phyloP scores from a whole-genome alignment of 192 early-diverging fungal species.

The Diversispora eburnea region DNA sequence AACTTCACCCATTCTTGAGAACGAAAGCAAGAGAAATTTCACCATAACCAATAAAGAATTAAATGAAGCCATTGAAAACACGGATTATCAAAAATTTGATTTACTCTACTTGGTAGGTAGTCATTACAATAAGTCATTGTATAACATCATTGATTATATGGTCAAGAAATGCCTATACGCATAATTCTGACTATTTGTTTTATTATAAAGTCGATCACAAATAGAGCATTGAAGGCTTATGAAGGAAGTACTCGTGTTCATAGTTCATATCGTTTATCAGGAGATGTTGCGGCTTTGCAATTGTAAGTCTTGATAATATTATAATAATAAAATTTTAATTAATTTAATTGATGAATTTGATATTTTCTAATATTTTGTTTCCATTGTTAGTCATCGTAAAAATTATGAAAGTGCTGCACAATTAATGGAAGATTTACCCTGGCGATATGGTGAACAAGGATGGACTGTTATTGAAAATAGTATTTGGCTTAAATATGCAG shows the following conservation, averaged over 20 bases:
- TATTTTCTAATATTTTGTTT: no score
- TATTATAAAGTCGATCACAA: slow-evolving; percentile 51
- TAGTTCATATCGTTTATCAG: slow-evolving; percentile 60
- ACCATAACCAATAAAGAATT: slow-evolving; percentile 66
- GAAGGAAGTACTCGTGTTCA: slow-evolving; percentile 59
- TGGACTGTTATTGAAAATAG: slow-evolving; percentile 68
- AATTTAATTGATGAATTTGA: not conserved
- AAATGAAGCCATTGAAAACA: slow-evolving; percentile 50
- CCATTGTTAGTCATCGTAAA: slow-evolving; percentile 40
- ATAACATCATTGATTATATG: not conserved
- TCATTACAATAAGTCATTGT: not conserved
- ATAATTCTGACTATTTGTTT: not conserved
- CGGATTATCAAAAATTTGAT: slow-evolving; percentile 59
- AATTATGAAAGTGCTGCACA: slow-evolving; percentile 63
- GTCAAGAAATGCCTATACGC: not conserved
- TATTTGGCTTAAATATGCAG: slow-evolving; percentile 62
- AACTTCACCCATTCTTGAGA: slow-evolving; percentile 18
- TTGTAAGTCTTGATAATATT: slow-evolving; percentile 52
- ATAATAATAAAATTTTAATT: not conserved
- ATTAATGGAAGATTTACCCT: slow-evolving; percentile 58
- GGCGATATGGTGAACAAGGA: slow-evolving; percentile 50
- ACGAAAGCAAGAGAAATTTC: slow-evolving; percentile 34
- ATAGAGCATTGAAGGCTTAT: slow-evolving; percentile 66
- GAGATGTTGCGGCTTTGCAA: slow-evolving; percentile 73
- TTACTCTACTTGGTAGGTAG: slow-evolving; percentile 68